Conservation (phyloP, 2,329 filamentous ascomycete species). For the Blastomyces percursus region DNA sequence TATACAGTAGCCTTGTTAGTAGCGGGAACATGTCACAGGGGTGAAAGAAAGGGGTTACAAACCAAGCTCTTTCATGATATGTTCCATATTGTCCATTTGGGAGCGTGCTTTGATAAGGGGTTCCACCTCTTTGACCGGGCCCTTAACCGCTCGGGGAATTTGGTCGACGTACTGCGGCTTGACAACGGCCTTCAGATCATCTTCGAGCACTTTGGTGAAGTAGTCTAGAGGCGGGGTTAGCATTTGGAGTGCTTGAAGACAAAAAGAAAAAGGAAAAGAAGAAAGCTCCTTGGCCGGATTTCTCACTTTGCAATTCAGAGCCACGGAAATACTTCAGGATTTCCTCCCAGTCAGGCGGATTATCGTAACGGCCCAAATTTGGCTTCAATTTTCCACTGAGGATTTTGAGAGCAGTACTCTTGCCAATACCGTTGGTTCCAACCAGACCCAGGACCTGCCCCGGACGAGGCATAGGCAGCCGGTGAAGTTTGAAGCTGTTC, state of each 20-base stretch:
- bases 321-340: constrained; percentile 97
- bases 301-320: constrained; percentile 87
- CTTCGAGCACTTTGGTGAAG: constrained; percentile 95
- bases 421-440: constrained; percentile 99
- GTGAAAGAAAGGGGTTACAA: constrained; percentile 10
- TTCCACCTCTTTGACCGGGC: constrained; percentile 66
- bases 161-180: constrained; percentile 99
- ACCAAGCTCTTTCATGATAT: constrained; percentile 71
- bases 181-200: constrained; percentile 92
- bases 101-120: constrained; percentile 64
- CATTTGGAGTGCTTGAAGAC: not conserved
- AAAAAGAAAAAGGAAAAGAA: too few relatives aligned
- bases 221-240: constrained; percentile 55
- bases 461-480: constrained; percentile 87
- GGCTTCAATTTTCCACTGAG: constrained; percentile 97
- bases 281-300: not conserved
- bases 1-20: constrained; percentile 19
- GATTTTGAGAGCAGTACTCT: constrained; percentile 99
- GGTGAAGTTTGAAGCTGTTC: constrained; percentile 99
- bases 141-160: constrained; percentile 84
- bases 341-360: constrained; percentile 98
- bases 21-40: not conserved
- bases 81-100: constrained; percentile 66
- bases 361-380: constrained; percentile 87
- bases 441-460: constrained; percentile 94